Base-by-base conservation (phyloP, 2,329 filamentous ascomycete species). In the Paecilomyces niveus region DNA sequence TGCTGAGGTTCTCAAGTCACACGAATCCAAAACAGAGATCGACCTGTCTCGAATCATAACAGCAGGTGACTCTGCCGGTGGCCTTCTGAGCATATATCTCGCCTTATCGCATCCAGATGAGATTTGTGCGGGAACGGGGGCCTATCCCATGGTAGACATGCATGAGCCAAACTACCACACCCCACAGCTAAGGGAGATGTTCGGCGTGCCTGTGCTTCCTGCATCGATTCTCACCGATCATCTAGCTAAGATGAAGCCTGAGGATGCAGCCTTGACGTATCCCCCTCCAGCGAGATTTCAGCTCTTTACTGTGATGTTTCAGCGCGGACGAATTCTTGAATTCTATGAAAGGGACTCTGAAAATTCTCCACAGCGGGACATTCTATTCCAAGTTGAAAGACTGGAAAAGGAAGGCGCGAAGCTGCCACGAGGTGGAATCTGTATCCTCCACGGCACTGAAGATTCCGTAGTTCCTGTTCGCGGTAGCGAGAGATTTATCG, bases 111-210 rank as follows among this genome's bases (percentile, higher is more conserved):
- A 71, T 55, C 64, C 70, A 4, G 59, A 61, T 3, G 59, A 69
- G 9, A 71, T 76, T 54, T 64, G 67, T 10, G 71, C 68, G 0
- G 62, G 66, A 1, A 68, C 67, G 1, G 67, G 65, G 4, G 60
- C 66, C 2, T 77, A 76, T 58, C 73, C 74, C 3, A 63, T 64
- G 56, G 39, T 75, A 4, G 68, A 74, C 54, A 54, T 69, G 33
- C 57, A 56, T 1, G 58, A 63, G 0, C 35, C 57, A 0, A 62
- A 65, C 18, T 73, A 65, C 33, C 59, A 55, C 1, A 13, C 58
- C 3, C 57, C 63, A 5, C 63, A 58, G 2, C 54, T 56, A 1
- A 56, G 55, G 3, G 52, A 60, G 21, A 32, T 63, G 26, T 59
- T 69, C 21, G 58, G 64, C n/a, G 10, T 60, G 0, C 57, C 64